These are phyloP conservation scores for Exophiala spinifera DNA, from an alignment of 2,329 filamentous ascomycete species.

Conservation along the genomic window DNA sequence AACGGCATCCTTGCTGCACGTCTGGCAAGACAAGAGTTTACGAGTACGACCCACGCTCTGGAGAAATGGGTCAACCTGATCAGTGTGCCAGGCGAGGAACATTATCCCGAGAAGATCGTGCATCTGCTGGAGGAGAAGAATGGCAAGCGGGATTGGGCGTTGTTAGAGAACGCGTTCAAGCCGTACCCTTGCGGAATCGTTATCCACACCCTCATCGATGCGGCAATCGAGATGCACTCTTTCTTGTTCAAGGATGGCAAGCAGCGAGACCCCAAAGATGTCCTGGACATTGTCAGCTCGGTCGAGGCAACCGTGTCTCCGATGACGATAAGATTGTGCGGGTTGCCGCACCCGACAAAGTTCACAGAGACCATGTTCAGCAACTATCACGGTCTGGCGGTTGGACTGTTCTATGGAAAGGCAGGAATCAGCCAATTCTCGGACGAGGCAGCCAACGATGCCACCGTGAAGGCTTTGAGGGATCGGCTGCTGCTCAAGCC, in stretches of 20 bases:
- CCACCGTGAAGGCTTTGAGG: background rate
- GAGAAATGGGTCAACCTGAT: too few species aligned
- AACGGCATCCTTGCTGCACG: constrained; percentile 5
- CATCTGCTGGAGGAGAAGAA: background rate
- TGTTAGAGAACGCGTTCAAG: constrained; percentile 53
- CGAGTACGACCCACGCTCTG: background rate
- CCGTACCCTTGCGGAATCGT: constrained; percentile 57
- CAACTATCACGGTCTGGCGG: constrained; percentile 6
- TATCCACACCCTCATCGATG: constrained; percentile 55
- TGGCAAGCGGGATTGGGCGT: background rate
- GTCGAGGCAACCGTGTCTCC: constrained; percentile 6
- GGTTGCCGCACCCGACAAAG: background rate
- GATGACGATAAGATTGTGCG: constrained; percentile 9
- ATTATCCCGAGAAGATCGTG: too few species aligned
- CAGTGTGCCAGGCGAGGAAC: too few species aligned
- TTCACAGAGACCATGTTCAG: constrained; percentile 5
- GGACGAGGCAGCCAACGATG: background rate
- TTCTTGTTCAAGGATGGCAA: background rate
- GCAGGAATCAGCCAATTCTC: constrained; percentile 4
- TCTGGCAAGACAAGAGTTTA: background rate
- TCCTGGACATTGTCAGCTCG: background rate
- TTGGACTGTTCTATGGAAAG: constrained; percentile 1
- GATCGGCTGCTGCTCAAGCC: background rate
- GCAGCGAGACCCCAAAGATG: background rate
- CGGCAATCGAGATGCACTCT: constrained; percentile 46